Conservation (phyloP, 345 rosid genomes). For the Pistacia integerrima region DNA sequence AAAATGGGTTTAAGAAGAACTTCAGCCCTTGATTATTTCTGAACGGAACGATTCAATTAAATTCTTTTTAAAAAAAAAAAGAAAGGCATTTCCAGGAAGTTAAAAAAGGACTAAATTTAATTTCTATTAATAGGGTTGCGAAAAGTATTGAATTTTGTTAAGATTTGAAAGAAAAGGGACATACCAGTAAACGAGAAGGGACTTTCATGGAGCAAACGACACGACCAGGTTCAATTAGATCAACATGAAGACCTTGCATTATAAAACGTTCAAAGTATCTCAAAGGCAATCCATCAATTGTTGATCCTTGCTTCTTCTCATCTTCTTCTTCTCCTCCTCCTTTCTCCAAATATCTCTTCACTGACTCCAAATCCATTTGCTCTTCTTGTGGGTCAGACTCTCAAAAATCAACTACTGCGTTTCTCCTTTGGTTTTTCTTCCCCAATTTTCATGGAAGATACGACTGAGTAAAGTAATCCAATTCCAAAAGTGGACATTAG, state of each 20-base stretch:
- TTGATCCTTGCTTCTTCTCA: constrained; percentile 32
- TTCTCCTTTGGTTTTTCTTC: background rate
- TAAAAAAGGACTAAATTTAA: too few species aligned
- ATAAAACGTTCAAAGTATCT: constrained; percentile 66
- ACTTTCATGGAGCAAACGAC: constrained; percentile 76
- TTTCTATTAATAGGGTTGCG: too few species aligned
- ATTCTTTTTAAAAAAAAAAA: too few species aligned
- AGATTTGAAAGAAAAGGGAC: background rate
- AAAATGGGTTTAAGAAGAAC: too few species aligned
- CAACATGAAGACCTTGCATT: constrained; percentile 59
- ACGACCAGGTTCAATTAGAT: constrained; percentile 73
- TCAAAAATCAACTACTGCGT: too few species aligned
- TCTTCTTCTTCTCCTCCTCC: constrained; percentile 32
- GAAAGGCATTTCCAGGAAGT: too few species aligned
- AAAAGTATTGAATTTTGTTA: too few species aligned
- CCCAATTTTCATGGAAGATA: too few species aligned
- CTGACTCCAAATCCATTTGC: constrained; percentile 57
- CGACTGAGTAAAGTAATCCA: too few species aligned
- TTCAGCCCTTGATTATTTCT: too few species aligned
- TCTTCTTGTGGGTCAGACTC: too few species aligned
- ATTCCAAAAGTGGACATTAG: background rate
- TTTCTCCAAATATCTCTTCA: constrained; percentile 66
- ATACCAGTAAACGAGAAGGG: constrained; percentile 78
- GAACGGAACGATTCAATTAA: too few species aligned
- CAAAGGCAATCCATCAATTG: constrained; percentile 42